These are phyloP conservation scores for Boletus huronensis DNA, from an alignment of 768 basidiomycete genomes.

Conservation along the genomic window DNA sequence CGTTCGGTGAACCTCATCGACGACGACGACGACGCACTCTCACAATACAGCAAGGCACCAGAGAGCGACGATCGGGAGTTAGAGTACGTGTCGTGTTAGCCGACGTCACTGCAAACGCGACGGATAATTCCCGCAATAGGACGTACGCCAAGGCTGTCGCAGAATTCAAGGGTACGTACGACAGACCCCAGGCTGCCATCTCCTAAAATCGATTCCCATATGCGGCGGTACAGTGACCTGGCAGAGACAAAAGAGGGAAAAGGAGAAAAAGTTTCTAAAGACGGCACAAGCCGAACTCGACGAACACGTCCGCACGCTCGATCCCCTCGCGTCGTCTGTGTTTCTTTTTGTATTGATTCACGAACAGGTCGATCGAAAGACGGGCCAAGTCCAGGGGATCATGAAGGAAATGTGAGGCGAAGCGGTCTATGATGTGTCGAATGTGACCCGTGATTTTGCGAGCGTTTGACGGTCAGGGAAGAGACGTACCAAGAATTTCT, in stretches of 20 bases:
- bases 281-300: slow-evolving; percentile 25
- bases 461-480: slow-evolving; percentile 18
- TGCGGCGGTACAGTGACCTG: slow-evolving; percentile 24
- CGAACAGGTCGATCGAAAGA: slow-evolving; percentile 23
- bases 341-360: not conserved
- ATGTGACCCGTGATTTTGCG: not conserved
- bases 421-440: slow-evolving; percentile 3
- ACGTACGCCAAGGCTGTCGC: slow-evolving; percentile 30
- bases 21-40: slow-evolving; percentile 14
- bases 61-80: slow-evolving; percentile 28
- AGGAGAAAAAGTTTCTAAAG: slow-evolving; percentile 23
- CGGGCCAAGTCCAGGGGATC: slow-evolving; percentile 17
- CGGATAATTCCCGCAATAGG: slow-evolving; percentile 3
- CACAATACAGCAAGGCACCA: slow-evolving; percentile 15
- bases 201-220: not conserved
- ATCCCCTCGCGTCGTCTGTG: not conserved
- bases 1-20: slow-evolving; percentile 8
- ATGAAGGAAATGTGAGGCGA: slow-evolving; percentile 25
- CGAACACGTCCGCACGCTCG: slow-evolving; percentile 14
- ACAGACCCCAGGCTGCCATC: not conserved
- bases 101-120: not conserved
- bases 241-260: slow-evolving; percentile 30
- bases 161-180: slow-evolving; percentile 30
- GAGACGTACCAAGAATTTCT: slow-evolving; percentile 26
- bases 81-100: slow-evolving; percentile 17